Evolutionary conservation across 2,329 filamentous ascomycete species (phyloP), one percentile per base, ranked within the genome.

Genomic region (Sclerotinia trifoliorum): DNA sequence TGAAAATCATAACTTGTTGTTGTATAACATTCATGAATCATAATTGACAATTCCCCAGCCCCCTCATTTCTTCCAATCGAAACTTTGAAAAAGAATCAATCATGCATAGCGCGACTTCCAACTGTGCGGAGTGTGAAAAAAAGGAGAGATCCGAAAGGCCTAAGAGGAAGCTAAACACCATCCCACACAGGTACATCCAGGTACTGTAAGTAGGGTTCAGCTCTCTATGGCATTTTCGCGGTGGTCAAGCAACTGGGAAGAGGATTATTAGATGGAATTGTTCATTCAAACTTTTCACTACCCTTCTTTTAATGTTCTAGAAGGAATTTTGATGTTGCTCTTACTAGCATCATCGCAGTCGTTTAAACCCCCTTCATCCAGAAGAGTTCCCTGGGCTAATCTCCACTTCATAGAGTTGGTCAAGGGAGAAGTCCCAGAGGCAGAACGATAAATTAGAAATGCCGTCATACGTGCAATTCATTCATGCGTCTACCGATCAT

Each of bases 391-490:
- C 29, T 57, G 42, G 21, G 32, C 35, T 15, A 39, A 57, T 24
- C 21, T 57, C 60, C 60, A 66, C 55, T 42, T 65, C 57, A 70
- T 35, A 35, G 21, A 24, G 46, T 62, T 51, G 26, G 29, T 51
- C 29, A 39, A 62, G 46, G 60, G 29, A 51, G 35, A 48, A 32
- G 26, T 24, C n/a, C 26, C 42, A 26, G 19, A 66, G 19, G 32
- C 60, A 70, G 66, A 44, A 66, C 39, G 64, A 66, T 68, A 61
- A 69, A 32, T 71, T 68, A 67, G 19, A 49, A 57, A 62, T 71
- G 68, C 65, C 68, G 71, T 74, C 73, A 73, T 72, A 74, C 69
- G 67, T 67, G 72, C 70, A 70, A 72, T 70, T 63, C 64, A 51
- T 58, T 69, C 48, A 71, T 71, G 72, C 70, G 65, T 17, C 11